Evolutionary conservation across 495 filamentous ascomycete species (phyloP).

Genomic region (Stereocaulon alpinum): DNA sequence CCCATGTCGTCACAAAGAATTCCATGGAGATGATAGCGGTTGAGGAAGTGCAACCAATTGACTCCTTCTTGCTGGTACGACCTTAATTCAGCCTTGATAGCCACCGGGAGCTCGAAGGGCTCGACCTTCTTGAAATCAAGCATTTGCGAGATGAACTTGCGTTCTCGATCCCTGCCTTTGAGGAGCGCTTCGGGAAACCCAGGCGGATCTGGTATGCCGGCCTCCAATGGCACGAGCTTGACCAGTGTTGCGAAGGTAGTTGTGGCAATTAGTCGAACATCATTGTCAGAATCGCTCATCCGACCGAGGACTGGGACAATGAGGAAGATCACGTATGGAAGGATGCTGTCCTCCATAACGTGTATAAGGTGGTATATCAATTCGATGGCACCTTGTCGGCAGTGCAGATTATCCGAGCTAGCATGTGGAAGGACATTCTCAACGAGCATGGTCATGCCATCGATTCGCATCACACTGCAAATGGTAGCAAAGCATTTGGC

Average conservation of each 20-base stretch:
- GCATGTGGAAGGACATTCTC: slow-evolving; percentile 86
- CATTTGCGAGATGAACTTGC: slow-evolving; percentile 94
- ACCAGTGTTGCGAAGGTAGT: slow-evolving; percentile 96
- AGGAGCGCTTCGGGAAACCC: slow-evolving; percentile 82
- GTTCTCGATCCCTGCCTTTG: slow-evolving; percentile 79
- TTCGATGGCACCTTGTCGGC: slow-evolving; percentile 88
- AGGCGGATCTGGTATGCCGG: slow-evolving; percentile 92
- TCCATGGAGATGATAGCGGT: slow-evolving; percentile 92
- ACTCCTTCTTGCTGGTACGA: slow-evolving; percentile 98
- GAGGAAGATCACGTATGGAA: slow-evolving; percentile 97
- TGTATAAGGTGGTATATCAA: slow-evolving; percentile 91
- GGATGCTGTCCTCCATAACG: slow-evolving; percentile 92
- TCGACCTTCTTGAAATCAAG: slow-evolving; percentile 93
- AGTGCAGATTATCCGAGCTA: slow-evolving; percentile 74
- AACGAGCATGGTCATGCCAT: slow-evolving; percentile 92
- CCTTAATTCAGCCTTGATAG: slow-evolving; percentile 90
- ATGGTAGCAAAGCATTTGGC: slow-evolving; percentile 96
- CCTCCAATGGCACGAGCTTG: slow-evolving; percentile 96
- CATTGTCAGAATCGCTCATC: slow-evolving; percentile 98
- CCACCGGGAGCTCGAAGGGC: slow-evolving; percentile 82
- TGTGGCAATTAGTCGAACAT: slow-evolving; percentile 86
- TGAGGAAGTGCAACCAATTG: slow-evolving; percentile 97
- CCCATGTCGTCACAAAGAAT: slow-evolving; percentile 99
- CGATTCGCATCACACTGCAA: slow-evolving; percentile 87
- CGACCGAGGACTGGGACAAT: slow-evolving; percentile 95